Evolutionary conservation across 352 stramenopile genomes (phyloP), one percentile per base, ranked within the genome.

Genomic region (Plasmopara halstedii): DNA sequence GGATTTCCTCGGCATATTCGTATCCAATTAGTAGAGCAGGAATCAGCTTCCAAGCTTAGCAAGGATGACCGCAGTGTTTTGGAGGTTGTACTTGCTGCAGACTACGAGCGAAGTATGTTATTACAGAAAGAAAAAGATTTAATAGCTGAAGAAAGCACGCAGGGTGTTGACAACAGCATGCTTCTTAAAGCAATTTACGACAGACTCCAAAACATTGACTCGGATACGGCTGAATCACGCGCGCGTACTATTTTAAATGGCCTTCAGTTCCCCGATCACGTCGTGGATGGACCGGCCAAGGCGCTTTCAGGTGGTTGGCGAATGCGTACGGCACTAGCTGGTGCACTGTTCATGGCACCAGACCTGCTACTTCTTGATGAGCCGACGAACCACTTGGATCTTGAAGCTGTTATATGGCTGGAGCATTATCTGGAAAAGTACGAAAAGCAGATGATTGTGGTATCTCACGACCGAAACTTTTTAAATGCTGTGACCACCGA

Each of bases 401-500:
- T 96, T 0, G 80, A 96, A 55, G 83, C 81, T 17, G 86, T 96
- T 3, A 86, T 97, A 37, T 97, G 88, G 86, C 67, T 97, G 21
- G 80, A 96, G 57, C 68, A 96, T 42, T 96, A 96, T 67, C 50
- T 97, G 29, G 71, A 90, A 53, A 78, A 83, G 49, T 96, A 95
- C 61, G 63, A 80, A 17, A 96, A 98, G 66, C 98, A 94, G 37
- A 83, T 97, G 59, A 88, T 97, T 42, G 73, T 98, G 14, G 93
- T 99, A 14, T 97, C 83, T 48, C 94, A 98, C 62, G 95, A 98
- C 63, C 80, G 93, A 14, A 90, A 91, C 25, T 99, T 98, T 61
- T 58, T 99, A 21, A 98, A 98, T 57, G 88, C 94, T 53, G 91
- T 98, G 41, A 91, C 77, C 46, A 98, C 95, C 10, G 93, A 99